These are phyloP conservation scores for Avena sativa DNA, from an alignment of 176 grass and related monocot genomes.

Conservation along the genomic window DNA sequence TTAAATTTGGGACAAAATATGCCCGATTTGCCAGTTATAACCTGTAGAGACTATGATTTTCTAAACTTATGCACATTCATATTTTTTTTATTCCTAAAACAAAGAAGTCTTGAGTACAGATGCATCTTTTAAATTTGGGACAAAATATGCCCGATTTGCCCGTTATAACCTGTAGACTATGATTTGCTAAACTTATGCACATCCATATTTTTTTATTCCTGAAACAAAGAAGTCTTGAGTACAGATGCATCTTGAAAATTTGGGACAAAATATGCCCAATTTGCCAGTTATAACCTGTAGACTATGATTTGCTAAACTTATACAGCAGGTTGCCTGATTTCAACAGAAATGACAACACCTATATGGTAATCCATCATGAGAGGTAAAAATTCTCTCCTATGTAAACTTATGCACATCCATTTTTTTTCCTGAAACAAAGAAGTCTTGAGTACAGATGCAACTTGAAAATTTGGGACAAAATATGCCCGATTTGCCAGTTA, in stretches of 20 bases:
- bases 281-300: not conserved
- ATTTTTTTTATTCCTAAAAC: too few species aligned
- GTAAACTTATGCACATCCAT: too few species aligned
- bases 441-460: not conserved
- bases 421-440: too few species aligned
- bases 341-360: not conserved
- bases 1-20: not conserved
- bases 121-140: not conserved
- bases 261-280: not conserved
- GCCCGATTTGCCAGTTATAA: not conserved
- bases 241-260: not conserved
- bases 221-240: too few species aligned
- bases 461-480: not conserved
- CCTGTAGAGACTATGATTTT: not conserved
- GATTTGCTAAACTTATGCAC: constrained; percentile 19
- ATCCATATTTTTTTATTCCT: too few species aligned
- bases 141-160: not conserved
- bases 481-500: not conserved
- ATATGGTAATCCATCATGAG: too few species aligned
- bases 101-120: not conserved
- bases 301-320: not conserved
- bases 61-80: not conserved
- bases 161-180: not conserved
- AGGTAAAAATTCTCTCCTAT: too few species aligned
- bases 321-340: constrained; percentile 1